Percentiles rank a stretch among this genome's conserved stretches.
These are phyloP conservation scores for Sanguinoderma infundibulare DNA, from an alignment of 1,284 basidiomycete species.

Conservation along the genomic window DNA sequence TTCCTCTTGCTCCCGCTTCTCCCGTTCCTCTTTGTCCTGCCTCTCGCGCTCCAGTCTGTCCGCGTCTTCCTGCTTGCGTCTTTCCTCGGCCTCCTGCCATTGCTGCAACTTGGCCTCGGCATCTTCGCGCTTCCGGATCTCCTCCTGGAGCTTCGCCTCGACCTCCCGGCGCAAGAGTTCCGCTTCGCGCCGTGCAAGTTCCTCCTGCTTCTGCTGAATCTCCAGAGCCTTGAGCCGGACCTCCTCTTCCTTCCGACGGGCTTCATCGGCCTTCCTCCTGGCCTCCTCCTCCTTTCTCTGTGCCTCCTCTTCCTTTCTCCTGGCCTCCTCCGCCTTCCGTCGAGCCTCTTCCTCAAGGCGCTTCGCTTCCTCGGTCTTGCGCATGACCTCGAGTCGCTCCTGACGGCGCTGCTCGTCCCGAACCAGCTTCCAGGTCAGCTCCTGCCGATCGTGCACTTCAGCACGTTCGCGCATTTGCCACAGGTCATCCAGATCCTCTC, in stretches of 20 bases:
- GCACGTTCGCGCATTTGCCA: constrained; percentile 19
- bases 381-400: constrained; percentile 22
- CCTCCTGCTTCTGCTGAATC: constrained; percentile 29
- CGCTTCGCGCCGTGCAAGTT: constrained; percentile 29
- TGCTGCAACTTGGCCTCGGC: constrained; percentile 25
- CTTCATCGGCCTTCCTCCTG: constrained; percentile 34
- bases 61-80: constrained; percentile 10
- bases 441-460: constrained; percentile 15
- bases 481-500: constrained; percentile 36
- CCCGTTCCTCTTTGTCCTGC: constrained; percentile 28
- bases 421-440: constrained; percentile 22
- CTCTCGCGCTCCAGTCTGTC: constrained; percentile 19
- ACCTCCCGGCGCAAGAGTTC: constrained; percentile 23
- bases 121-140: constrained; percentile 23
- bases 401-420: constrained; percentile 15
- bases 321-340: constrained; percentile 32
- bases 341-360: constrained; percentile 28
- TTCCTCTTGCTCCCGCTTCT: constrained; percentile 24
- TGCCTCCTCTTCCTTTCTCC: constrained; percentile 34
- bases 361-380: constrained; percentile 27
- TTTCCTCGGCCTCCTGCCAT: constrained; percentile 21
- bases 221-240: constrained; percentile 27
- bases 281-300: constrained; percentile 35
- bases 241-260: constrained; percentile 34
- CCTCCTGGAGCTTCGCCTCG: constrained; percentile 28